Base-by-base conservation (phyloP, 306 rosid genomes). In the Cucurbita ficifolia region DNA sequence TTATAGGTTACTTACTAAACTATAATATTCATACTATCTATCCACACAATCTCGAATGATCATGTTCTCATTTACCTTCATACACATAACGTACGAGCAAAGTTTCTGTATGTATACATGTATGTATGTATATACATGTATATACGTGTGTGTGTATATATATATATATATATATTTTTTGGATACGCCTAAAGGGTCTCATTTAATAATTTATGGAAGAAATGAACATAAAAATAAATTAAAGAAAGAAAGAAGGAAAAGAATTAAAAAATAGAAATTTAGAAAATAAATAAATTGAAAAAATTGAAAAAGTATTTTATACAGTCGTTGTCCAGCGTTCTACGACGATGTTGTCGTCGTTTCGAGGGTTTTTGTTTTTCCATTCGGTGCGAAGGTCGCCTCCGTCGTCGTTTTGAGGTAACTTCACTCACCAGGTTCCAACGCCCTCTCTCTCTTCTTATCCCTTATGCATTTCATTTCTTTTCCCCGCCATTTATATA, bases 391-490 rank as follows among this genome's bases (percentile, higher is more conserved):
- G 59, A 69, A 51, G 75, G 42, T 76, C 75, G 75, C 69, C 75
- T 76, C 79, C 79, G 79, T 35, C 79, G 79, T 76, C 79, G 79
- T 76, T 76, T 76, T 76, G 73, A 51, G 43, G 21, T 38, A 33
- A 60, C 38, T 62, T 24, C 42, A 51, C 16, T 50, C 52, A 54
- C 58, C 75, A 55, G 69, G 69, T 54, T 55, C 9, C 53, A 29
- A 61, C 19, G 33, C 54, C 42, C n/a, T 36, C 42, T 29, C 35
- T 38, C 57, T 50, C 13, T 73, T 29, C 4, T 42, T 42, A 6
- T 42, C 7, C 11, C 7, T 42, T 9, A 8, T 42, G 11, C 53
- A 0, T 10, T 12, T 21, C 0, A 10, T 13, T n/a, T 43, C 12
- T 8, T 16, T 13, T 5, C 21, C 19, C 2, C 24, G 3, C 6